phyloP scores from a whole-genome alignment of 1,139 yeast genomes.

The Saccharomyces hybrid region DNA sequence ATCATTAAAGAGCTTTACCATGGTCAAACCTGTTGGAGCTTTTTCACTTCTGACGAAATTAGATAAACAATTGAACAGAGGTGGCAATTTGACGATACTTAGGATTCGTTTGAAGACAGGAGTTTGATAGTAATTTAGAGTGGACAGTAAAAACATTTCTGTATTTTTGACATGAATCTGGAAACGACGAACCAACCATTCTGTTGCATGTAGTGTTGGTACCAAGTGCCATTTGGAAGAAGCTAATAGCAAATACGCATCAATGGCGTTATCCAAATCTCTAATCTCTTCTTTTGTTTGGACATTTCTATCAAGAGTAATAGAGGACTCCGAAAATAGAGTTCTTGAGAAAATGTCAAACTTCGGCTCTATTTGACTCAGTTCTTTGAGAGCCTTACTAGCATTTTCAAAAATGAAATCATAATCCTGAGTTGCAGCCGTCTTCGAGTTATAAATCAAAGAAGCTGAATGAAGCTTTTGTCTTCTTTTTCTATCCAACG shows the following conservation, averaged over 20 bases:
- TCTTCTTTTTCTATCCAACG: constrained; percentile 79
- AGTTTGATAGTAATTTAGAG: constrained; percentile 68
- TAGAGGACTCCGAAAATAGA: constrained; percentile 73
- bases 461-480: constrained; percentile 86
- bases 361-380: constrained; percentile 61
- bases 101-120: constrained; percentile 70
- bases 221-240: constrained; percentile 59
- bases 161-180: constrained; percentile 76
- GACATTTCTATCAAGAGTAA: constrained; percentile 70
- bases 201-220: constrained; percentile 80
- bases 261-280: constrained; percentile 66
- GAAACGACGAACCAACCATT: constrained; percentile 93
- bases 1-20: constrained; percentile 71
- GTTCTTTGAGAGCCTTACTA: constrained; percentile 67
- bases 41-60: constrained; percentile 60
- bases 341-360: constrained; percentile 63
- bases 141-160: constrained; percentile 60
- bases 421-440: constrained; percentile 89
- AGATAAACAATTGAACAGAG: constrained; percentile 62
- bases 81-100: constrained; percentile 69
- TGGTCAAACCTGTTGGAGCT: constrained; percentile 59
- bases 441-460: constrained; percentile 73
- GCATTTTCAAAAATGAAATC: constrained; percentile 72
- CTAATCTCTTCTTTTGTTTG: constrained; percentile 70
- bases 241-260: constrained; percentile 64